A percentile compares a stretch with the other conserved stretches of the same genome.
Conservation (phyloP, 2,329 filamentous ascomycete genomes). For the Epicoccum sorghinum region DNA sequence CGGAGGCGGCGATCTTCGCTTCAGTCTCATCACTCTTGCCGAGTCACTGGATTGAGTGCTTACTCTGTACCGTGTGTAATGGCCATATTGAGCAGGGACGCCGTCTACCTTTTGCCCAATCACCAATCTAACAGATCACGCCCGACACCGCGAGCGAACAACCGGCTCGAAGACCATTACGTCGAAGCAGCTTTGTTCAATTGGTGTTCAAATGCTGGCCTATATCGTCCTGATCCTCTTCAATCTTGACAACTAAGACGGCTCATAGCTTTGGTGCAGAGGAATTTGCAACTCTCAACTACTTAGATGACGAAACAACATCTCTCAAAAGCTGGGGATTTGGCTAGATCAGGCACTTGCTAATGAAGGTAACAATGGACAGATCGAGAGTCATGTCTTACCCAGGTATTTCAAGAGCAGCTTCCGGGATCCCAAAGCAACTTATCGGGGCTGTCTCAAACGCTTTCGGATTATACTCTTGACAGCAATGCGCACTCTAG, state of each 20-base stretch:
- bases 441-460: not conserved
- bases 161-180: too few relatives aligned
- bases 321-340: too few relatives aligned
- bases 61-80: not conserved
- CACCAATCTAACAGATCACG: not conserved
- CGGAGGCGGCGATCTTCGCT: slow-evolving; percentile 64
- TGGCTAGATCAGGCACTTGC: not conserved
- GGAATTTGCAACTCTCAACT: too few relatives aligned
- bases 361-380: not conserved
- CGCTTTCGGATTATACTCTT: slow-evolving; percentile 1
- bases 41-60: slow-evolving; percentile 57
- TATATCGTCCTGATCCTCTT: too few relatives aligned
- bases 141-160: too few relatives aligned
- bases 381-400: slow-evolving; percentile 2
- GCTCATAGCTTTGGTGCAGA: too few relatives aligned
- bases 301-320: too few relatives aligned
- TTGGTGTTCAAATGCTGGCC: too few relatives aligned
- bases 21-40: slow-evolving; percentile 67
- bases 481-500: not conserved
- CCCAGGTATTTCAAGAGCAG: slow-evolving; percentile 2
- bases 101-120: not conserved
- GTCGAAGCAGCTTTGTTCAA: too few relatives aligned
- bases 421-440: not conserved
- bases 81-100: not conserved
- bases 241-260: too few relatives aligned